Conservation (phyloP, 2,329 filamentous ascomycete genomes). For the Periconia digitata region DNA sequence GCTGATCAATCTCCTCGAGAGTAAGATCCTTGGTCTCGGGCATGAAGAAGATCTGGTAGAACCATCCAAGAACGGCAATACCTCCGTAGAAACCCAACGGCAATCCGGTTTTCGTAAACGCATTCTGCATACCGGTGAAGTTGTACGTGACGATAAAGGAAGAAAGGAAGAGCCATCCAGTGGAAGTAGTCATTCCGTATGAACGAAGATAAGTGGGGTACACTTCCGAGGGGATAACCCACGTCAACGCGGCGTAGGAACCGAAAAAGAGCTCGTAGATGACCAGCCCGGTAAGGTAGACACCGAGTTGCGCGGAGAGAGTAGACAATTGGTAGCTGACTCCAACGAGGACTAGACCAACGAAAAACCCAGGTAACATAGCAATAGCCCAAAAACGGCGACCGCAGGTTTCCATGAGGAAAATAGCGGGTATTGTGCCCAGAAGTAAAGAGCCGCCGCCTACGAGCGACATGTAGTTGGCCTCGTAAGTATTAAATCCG, state of each 20-base stretch:
- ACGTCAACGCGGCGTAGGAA: slow-evolving; percentile 39
- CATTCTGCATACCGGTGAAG: slow-evolving; percentile 68
- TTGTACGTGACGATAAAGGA: slow-evolving; percentile 77
- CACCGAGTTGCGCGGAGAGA: slow-evolving; percentile 51
- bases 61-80: slow-evolving; percentile 69
- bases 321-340: slow-evolving; percentile 61
- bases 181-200: slow-evolving; percentile 73
- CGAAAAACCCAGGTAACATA: slow-evolving; percentile 72
- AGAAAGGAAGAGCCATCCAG: slow-evolving; percentile 68
- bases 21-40: slow-evolving; percentile 70
- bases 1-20: slow-evolving; percentile 70
- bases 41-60: slow-evolving; percentile 76
- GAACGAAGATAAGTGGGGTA: slow-evolving; percentile 72
- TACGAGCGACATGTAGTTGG: slow-evolving; percentile 75
- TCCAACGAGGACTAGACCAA: slow-evolving; percentile 69
- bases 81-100: slow-evolving; percentile 73
- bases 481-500: slow-evolving; percentile 62
- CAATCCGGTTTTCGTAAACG: slow-evolving; percentile 67
- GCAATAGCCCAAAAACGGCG: slow-evolving; percentile 74
- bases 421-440: slow-evolving; percentile 67
- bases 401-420: slow-evolving; percentile 72
- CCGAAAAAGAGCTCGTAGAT: slow-evolving; percentile 42
- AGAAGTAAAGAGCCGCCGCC: slow-evolving; percentile 68
- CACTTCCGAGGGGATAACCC: slow-evolving; percentile 61
- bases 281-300: slow-evolving; percentile 69